Percentiles rank a stretch among this genome's conserved stretches.
Conservation (phyloP, 371 early-diverging fungal genomes). For the Dichotomocladium elegans region DNA sequence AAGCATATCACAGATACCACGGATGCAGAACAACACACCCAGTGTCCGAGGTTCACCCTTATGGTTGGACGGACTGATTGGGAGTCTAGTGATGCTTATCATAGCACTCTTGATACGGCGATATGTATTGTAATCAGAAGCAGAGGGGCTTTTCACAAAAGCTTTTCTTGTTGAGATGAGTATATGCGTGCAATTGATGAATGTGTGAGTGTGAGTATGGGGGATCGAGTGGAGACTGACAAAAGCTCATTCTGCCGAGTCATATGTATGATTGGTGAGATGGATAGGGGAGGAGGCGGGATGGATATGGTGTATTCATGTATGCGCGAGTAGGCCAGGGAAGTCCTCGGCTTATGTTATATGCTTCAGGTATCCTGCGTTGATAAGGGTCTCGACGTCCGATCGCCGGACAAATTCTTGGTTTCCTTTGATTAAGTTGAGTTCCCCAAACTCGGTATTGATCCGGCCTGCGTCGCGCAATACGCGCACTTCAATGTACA, state of each 20-base stretch:
- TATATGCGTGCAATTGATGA: too few relatives aligned
- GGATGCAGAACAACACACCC: background rate
- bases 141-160: too few relatives aligned
- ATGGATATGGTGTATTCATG: too few relatives aligned
- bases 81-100: slow-evolving; percentile 25
- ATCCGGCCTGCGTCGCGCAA: slow-evolving; percentile 86
- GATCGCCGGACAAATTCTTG: slow-evolving; percentile 82
- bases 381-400: slow-evolving; percentile 87
- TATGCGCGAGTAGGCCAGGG: too few relatives aligned
- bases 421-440: slow-evolving; percentile 68
- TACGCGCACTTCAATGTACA: slow-evolving; percentile 87
- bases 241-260: too few relatives aligned
- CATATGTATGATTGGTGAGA: too few relatives aligned
- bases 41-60: slow-evolving; percentile 13
- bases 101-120: slow-evolving; percentile 6
- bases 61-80: slow-evolving; percentile 50
- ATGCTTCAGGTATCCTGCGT: slow-evolving; percentile 76
- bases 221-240: too few relatives aligned
- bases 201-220: too few relatives aligned
- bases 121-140: too few relatives aligned
- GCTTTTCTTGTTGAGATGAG: too few relatives aligned
- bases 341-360: too few relatives aligned
- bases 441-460: slow-evolving; percentile 75
- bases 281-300: too few relatives aligned
- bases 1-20: background rate